Percentiles rank a stretch among this genome's conserved stretches.
Conservation (phyloP, 1,284 basidiomycete species). For the Mrakiaceae sp. region DNA sequence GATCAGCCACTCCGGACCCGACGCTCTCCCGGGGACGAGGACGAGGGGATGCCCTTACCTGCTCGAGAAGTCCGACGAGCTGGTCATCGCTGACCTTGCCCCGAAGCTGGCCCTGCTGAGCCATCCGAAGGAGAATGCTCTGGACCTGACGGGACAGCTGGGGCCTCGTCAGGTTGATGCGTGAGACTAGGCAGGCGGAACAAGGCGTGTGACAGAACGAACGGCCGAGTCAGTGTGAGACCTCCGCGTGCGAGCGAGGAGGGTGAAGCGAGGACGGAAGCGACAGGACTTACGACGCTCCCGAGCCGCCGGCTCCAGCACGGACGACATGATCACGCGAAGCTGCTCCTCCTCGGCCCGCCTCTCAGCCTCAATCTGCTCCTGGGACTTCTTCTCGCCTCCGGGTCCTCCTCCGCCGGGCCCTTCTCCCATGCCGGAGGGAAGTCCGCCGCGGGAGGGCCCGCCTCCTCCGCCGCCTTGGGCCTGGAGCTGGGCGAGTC, state of each 20-base stretch:
- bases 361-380: constrained; percentile 34
- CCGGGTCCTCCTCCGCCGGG: constrained; percentile 18
- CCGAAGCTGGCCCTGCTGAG: constrained; percentile 79
- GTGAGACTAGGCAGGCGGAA: constrained; percentile 51
- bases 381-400: constrained; percentile 18
- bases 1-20: background rate
- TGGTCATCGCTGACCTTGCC: constrained; percentile 77
- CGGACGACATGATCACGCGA: constrained; percentile 64
- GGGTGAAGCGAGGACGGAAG: background rate
- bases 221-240: background rate
- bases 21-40: too few relatives aligned
- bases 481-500: constrained; percentile 17
- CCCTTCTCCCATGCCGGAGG: constrained; percentile 14
- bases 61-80: constrained; percentile 81
- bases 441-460: constrained; percentile 16
- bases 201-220: background rate
- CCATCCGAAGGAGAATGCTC: constrained; percentile 75
- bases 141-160: constrained; percentile 79
- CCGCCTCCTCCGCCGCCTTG: constrained; percentile 15
- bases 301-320: constrained; percentile 73
- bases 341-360: constrained; percentile 48
- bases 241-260: background rate
- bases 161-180: constrained; percentile 86
- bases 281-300: constrained; percentile 63
- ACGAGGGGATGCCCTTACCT: constrained; percentile 44